Conservation (phyloP, 768 basidiomycete genomes). For the Leucogyrophana mollusca region DNA sequence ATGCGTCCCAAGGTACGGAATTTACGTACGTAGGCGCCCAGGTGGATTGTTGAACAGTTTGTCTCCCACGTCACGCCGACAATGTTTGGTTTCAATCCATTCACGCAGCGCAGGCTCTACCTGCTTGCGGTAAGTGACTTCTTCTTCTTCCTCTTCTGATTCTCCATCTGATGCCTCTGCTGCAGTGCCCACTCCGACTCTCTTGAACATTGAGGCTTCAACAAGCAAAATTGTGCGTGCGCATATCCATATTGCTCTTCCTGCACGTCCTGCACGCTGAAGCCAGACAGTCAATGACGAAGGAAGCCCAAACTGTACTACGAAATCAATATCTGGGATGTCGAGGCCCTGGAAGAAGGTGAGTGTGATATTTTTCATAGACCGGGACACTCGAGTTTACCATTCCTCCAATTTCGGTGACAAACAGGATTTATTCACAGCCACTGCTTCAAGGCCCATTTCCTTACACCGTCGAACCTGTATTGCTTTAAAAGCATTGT, state of each 20-base stretch:
- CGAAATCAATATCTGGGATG: conserved; percentile 35
- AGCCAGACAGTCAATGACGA: conserved; percentile 30
- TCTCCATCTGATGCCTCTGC: not conserved
- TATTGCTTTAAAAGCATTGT: not conserved
- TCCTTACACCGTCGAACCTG: conserved; percentile 10
- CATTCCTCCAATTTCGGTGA: conserved; percentile 38
- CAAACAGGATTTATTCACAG: conserved; percentile 25
- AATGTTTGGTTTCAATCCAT: conserved; percentile 26
- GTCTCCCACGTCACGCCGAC: conserved; percentile 28
- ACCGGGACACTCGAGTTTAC: conserved; percentile 18
- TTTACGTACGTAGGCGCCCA: conserved; percentile 14
- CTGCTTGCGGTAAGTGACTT: conserved; percentile 16
- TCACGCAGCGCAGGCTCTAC: conserved; percentile 27
- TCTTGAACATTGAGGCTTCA: not conserved
- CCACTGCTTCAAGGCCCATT: conserved; percentile 11
- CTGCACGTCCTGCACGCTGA: conserved; percentile 31
- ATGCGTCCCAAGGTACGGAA: not conserved
- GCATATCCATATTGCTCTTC: conserved; percentile 1
- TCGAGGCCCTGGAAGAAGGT: conserved; percentile 26
- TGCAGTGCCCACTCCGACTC: not conserved
- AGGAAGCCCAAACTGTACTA: conserved; percentile 35
- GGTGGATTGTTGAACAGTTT: conserved; percentile 33
- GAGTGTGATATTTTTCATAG: not conserved
- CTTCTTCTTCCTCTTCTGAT: conserved; percentile 14
- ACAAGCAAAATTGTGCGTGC: not conserved